These are phyloP conservation scores for Sideroxylon spinosum DNA, from an alignment of 179 eudicot species.

Conservation along the genomic window DNA sequence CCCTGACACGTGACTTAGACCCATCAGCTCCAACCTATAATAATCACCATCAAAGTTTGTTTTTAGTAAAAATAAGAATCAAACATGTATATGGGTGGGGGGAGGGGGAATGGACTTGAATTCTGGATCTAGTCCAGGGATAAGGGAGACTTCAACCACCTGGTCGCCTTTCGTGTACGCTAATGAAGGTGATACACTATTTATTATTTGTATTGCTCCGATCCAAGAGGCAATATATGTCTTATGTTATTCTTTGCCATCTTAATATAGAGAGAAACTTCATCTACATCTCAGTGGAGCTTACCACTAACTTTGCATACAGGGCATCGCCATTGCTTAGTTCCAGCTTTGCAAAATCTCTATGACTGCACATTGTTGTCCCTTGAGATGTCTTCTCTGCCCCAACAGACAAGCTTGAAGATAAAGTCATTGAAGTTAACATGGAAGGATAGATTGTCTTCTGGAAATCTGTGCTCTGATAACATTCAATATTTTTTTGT, in stretches of 20 bases:
- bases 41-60: not conserved
- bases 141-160: no score
- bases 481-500: not conserved
- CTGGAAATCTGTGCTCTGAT: conserved; percentile 52
- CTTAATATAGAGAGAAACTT: not conserved
- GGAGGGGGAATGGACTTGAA: no score
- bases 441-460: conserved; percentile 56
- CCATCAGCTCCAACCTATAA: conserved; percentile 98
- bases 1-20: conserved; percentile 87
- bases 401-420: conserved; percentile 33
- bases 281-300: conserved; percentile 11
- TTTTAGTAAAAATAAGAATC: no score
- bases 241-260: not conserved
- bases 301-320: conserved; percentile 88
- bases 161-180: no score
- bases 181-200: not conserved
- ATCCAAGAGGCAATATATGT: not conserved
- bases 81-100: no score
- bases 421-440: conserved; percentile 55
- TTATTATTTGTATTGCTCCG: not conserved
- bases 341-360: conserved; percentile 67
- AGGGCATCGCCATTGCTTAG: conserved; percentile 64
- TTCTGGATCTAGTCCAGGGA: no score
- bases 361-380: conserved; percentile 26
- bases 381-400: conserved; percentile 17